Percentiles rank a stretch among this genome's conserved stretches.
These are phyloP conservation scores for Pueraria montana DNA, from an alignment of 306 rosid genomes.

Conservation along the genomic window DNA sequence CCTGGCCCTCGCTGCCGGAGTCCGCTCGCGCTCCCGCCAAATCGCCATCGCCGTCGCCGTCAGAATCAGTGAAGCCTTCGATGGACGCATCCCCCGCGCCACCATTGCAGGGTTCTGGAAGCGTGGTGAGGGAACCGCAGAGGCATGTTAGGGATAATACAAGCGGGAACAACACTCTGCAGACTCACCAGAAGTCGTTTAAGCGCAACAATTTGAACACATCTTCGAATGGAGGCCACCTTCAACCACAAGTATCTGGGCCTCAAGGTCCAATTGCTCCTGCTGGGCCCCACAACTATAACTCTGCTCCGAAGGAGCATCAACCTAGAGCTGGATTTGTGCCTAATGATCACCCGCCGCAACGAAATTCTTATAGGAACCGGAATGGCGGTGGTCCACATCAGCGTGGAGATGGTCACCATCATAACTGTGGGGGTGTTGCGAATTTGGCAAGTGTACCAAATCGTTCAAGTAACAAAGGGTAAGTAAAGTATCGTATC, in stretches of 20 bases:
- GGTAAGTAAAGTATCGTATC: too few relatives aligned
- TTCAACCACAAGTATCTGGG: constrained; percentile 60
- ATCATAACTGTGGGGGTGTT: constrained; percentile 68
- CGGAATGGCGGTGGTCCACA: constrained; percentile 70
- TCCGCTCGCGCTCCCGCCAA: too few relatives aligned
- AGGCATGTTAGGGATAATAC: constrained; percentile 60
- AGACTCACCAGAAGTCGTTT: constrained; percentile 55
- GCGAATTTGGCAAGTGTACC: too few relatives aligned
- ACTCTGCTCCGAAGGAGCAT: constrained; percentile 58
- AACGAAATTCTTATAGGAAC: constrained; percentile 59
- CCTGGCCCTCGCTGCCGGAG: too few relatives aligned
- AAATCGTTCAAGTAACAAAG: too few relatives aligned
- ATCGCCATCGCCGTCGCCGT: too few relatives aligned
- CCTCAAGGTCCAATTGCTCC: constrained; percentile 57
- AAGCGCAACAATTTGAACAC: constrained; percentile 62
- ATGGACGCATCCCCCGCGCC: too few relatives aligned
- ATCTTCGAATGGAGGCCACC: too few relatives aligned
- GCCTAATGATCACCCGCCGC: constrained; percentile 68
- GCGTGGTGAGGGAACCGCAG: too few relatives aligned
- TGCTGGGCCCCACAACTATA: constrained; percentile 53
- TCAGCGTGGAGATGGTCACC: constrained; percentile 78
- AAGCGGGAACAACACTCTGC: constrained; percentile 51
- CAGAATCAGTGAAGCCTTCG: too few relatives aligned
- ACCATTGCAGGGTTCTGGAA: too few relatives aligned
- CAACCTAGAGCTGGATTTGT: constrained; percentile 63